phyloP scores from a whole-genome alignment of 371 early-diverging fungal species.

The Thermomucor indicae-seudaticae region DNA sequence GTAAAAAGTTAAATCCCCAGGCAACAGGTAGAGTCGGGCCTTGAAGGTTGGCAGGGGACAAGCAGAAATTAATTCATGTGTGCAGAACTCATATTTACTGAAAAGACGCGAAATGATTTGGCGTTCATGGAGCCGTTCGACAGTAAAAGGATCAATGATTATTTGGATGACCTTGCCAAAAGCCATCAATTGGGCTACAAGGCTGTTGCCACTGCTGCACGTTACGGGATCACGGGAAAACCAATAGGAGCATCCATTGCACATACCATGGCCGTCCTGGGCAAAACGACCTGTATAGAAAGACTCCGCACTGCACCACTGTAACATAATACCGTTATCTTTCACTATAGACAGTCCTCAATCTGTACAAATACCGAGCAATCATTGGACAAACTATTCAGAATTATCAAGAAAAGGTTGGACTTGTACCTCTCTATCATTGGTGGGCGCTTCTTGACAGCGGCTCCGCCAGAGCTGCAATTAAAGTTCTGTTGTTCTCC shows the following conservation, averaged over 20 bases:
- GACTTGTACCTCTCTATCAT: not conserved
- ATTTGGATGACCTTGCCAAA: conserved; percentile 25
- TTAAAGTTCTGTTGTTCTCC: not conserved
- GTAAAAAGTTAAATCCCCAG: conserved; percentile 41
- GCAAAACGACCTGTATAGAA: conserved; percentile 34
- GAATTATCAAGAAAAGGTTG: not conserved
- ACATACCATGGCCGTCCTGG: conserved; percentile 52
- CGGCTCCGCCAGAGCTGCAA: not conserved
- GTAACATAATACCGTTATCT: not conserved
- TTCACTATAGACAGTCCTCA: not conserved
- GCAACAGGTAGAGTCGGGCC: conserved; percentile 24
- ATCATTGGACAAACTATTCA: not conserved
- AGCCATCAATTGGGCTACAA: conserved; percentile 34
- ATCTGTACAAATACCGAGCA: not conserved
- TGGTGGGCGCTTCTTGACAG: not conserved
- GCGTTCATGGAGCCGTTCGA: conserved; percentile 26
- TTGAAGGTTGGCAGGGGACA: not conserved
- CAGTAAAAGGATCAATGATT: conserved; percentile 19
- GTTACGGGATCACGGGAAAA: conserved; percentile 62
- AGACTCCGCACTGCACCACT: conserved; percentile 5
- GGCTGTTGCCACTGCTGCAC: conserved; percentile 58
- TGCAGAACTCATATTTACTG: conserved; percentile 17
- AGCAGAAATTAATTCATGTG: not conserved
- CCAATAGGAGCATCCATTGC: conserved; percentile 63
- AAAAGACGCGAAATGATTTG: conserved; percentile 11